Conservation (phyloP, 352 stramenopile species). For the Globisporangium lucens region DNA sequence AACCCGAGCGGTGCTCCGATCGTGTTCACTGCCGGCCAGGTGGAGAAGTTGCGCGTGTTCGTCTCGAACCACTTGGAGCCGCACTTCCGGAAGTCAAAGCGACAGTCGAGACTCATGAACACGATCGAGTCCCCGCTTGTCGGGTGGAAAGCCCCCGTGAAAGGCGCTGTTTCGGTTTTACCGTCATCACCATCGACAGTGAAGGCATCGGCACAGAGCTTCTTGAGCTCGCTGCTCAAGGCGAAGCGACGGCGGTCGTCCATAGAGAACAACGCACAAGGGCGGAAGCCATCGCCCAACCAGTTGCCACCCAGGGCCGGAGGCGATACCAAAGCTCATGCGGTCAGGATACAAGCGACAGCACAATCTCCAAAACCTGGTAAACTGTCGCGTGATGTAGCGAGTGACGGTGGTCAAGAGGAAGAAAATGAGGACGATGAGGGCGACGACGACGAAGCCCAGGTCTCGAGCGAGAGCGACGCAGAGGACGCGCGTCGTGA, state of each 20-base stretch:
- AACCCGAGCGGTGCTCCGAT: conserved; percentile 10
- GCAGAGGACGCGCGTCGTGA: conserved; percentile 21
- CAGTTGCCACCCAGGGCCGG: neutral
- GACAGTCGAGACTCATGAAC: conserved; percentile 3
- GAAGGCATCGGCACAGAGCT: neutral
- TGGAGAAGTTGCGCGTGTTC: conserved; percentile 33
- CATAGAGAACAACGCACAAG: neutral
- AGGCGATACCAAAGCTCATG: neutral
- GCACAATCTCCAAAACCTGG: neutral
- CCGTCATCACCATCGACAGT: neutral
- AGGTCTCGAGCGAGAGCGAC: conserved; percentile 18
- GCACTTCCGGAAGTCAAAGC: neutral
- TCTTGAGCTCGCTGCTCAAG: neutral
- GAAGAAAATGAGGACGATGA: neutral
- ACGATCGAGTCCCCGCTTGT: neutral
- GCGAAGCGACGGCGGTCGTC: conserved; percentile 4
- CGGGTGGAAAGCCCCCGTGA: neutral
- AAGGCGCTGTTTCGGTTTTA: neutral
- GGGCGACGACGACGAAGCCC: conserved; percentile 22
- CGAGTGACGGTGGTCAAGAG: neutral
- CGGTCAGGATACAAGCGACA: neutral
- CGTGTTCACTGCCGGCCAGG: conserved; percentile 27
- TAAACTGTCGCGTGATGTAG: no score
- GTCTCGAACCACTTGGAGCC: conserved; percentile 19
- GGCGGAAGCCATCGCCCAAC: neutral